phyloP scores from a whole-genome alignment of 225 moss, liverwort and hornwort genomes.

The Pseudisothecium myosuroides region DNA sequence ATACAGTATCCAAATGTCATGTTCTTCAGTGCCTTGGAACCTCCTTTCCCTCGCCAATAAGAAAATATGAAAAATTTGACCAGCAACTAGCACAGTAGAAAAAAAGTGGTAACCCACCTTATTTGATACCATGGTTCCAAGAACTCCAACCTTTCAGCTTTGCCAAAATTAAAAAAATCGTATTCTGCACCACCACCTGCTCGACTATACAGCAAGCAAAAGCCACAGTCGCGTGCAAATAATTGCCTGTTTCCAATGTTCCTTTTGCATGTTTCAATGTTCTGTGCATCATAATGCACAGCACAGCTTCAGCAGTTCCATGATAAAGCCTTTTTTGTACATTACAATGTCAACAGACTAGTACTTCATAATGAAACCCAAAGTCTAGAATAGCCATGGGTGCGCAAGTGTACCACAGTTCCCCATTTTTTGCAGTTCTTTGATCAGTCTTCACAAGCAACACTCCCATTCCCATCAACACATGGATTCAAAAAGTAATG shows the following conservation, averaged over 20 bases:
- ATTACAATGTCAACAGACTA: background rate
- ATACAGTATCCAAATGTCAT: rapidly evolving
- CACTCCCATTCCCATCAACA: background rate
- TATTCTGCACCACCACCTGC: background rate
- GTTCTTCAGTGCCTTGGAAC: background rate
- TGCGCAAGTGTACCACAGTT: background rate
- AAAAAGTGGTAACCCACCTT: too few species aligned
- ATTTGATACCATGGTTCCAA: background rate
- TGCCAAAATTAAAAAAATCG: rapidly evolving
- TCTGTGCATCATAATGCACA: background rate
- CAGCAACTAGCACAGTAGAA: background rate
- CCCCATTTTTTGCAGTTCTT: background rate
- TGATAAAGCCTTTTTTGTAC: background rate
- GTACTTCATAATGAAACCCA: background rate
- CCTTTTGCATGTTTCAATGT: background rate
- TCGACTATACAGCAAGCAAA: background rate
- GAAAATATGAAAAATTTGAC: background rate
- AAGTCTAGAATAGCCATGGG: background rate
- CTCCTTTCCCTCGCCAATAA: background rate
- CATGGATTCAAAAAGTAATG: background rate
- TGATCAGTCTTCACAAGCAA: too few species aligned
- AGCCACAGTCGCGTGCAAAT: background rate
- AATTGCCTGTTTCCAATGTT: background rate
- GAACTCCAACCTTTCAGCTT: background rate
- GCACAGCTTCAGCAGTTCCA: background rate